phyloP scores from a whole-genome alignment of 2,329 filamentous ascomycete species.

The Hymenoscyphus repandus region DNA sequence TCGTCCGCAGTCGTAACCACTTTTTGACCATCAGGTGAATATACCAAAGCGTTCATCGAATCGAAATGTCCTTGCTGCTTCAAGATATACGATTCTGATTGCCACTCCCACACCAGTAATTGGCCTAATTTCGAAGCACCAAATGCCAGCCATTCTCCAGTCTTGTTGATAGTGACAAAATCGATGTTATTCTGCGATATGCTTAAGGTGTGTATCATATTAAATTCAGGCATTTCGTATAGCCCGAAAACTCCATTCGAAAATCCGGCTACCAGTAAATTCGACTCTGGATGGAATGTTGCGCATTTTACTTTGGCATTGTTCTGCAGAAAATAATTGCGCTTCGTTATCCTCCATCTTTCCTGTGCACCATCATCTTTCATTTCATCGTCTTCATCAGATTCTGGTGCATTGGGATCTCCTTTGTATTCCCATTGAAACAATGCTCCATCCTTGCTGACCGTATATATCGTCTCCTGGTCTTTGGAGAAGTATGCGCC shows the following conservation, averaged over 20 bases:
- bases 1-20: conserved; percentile 94
- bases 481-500: conserved; percentile 96
- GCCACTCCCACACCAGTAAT: conserved; percentile 98
- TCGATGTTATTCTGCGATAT: conserved; percentile 98
- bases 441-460: conserved; percentile 94
- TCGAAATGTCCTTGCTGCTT: conserved; percentile 98
- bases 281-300: conserved; percentile 80
- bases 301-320: conserved; percentile 83
- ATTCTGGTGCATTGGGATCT: conserved; percentile 48
- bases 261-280: conserved; percentile 93
- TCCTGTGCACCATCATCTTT: conserved; percentile 62
- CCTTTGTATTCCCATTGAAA: conserved; percentile 86
- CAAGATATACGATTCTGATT: conserved; percentile 96
- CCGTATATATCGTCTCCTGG: conserved; percentile 92
- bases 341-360: conserved; percentile 86
- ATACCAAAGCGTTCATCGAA: conserved; percentile 86
- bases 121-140: conserved; percentile 93
- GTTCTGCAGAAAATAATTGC: conserved; percentile 91
- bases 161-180: conserved; percentile 87
- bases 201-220: conserved; percentile 84
- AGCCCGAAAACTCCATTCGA: conserved; percentile 90
- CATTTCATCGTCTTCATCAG: conserved; percentile 48
- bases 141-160: conserved; percentile 95
- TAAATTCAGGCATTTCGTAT: conserved; percentile 95
- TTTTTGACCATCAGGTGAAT: conserved; percentile 87